Evolutionary conservation across 345 rosid species (phyloP).

Genomic region (Geranium rotundifolium): DNA sequence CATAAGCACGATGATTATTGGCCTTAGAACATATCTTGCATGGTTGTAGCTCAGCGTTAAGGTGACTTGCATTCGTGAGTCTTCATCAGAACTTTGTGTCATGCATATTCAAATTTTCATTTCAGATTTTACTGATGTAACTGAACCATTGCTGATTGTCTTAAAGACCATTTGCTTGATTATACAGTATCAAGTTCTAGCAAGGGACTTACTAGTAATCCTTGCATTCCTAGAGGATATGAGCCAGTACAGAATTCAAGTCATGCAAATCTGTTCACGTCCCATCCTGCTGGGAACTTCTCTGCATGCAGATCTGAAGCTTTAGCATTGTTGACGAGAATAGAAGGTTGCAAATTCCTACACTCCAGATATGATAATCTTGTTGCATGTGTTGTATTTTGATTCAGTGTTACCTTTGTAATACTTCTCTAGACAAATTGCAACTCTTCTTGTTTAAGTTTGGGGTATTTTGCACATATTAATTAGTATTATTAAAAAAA

Average conservation of each 20-base stretch:
- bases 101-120: background rate
- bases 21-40: background rate
- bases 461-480: no score
- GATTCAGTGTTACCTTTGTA: no score
- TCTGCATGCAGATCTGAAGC: slow-evolving; percentile 33
- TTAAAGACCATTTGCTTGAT: slow-evolving; percentile 3
- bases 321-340: slow-evolving; percentile 22
- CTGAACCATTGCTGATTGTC: slow-evolving; percentile 5
- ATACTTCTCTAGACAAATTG: no score
- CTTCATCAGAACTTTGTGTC: background rate
- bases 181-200: slow-evolving; percentile 17
- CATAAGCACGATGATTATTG: background rate
- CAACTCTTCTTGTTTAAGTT: no score
- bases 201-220: slow-evolving; percentile 10
- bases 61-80: background rate
- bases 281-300: slow-evolving; percentile 31
- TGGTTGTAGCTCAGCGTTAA: background rate
- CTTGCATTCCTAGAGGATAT: slow-evolving; percentile 35
- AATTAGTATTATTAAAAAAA: no score
- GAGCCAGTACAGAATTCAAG: slow-evolving; percentile 11
- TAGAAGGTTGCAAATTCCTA: slow-evolving; percentile 17
- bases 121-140: slow-evolving; percentile 4
- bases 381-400: background rate
- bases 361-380: background rate
- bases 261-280: slow-evolving; percentile 10